Evolutionary conservation across 306 rosid species (phyloP), one percentile per base, ranked within the genome.

Genomic region (Styphnolobium japonicum): DNA sequence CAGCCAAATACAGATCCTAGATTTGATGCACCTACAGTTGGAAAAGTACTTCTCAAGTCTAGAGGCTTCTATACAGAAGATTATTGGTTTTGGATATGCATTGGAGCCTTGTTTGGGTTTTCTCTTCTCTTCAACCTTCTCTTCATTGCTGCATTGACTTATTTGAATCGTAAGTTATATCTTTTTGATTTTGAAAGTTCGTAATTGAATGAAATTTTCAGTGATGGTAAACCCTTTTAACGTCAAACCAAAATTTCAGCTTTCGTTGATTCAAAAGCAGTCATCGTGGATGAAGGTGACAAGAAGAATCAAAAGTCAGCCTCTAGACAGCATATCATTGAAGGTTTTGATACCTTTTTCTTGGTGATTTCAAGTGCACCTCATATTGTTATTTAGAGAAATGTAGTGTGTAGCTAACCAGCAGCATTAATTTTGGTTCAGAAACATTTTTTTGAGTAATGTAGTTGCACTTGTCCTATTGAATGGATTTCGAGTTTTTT

Each of bases 41-140:
- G 97, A 62, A 78, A 85, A 84, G 85, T 82, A 46, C 85, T 93
- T 67, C 97, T 91, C 29, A 78, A 67, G 10, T 48, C 88, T 3
- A 87, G 87, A 84, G 91, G 97, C 71, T 80, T 91, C 21, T 86
- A 45, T 49, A 84, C 88, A 0, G 88, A 88, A 10, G 98, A 84
- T 23, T 74, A 76, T 60, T 86, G 91, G 97, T 93, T 60, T 73
- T 93, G 97, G 98, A 87, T 93, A 29, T 87, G 94, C 70, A 16
- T 90, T 61, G 97, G 85, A 42, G 97, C 87, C 67, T 87, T 93
- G 33, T 39, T 80, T 46, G 97, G 91, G 40, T 93, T 87, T 74
- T 74, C 88, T 77, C 76, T 93, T 75, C 86, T 93, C 36, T 89
- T 85, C 88, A 91, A 88, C 83, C 12, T 87, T 67, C 67, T 89